Conservation (phyloP, 352 stramenopile species). For the Pythium coloratum region DNA sequence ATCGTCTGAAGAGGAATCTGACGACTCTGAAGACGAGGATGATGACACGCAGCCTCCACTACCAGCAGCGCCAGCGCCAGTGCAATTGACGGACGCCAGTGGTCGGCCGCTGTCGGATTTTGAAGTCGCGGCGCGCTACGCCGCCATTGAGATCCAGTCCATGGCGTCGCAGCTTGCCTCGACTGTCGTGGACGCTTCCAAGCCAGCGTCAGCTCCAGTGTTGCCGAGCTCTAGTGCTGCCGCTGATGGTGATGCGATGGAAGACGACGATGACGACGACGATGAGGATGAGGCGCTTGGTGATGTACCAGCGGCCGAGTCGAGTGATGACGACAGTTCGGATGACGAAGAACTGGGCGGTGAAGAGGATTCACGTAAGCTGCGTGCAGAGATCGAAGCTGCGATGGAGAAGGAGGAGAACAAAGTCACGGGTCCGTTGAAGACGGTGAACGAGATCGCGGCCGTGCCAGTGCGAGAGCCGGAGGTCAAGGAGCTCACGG, state of each 20-base stretch:
- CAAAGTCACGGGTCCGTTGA: conserved; percentile 44
- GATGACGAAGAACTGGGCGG: conserved; percentile 30
- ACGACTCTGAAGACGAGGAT: conserved; percentile 14
- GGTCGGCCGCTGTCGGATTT: conserved; percentile 30
- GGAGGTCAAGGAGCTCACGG: conserved; percentile 59
- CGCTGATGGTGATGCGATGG: conserved; percentile 5
- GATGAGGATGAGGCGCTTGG: conserved; percentile 16
- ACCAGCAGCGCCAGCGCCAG: not conserved
- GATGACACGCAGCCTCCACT: not conserved
- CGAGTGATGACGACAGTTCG: conserved; percentile 24
- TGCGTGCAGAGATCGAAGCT: conserved; percentile 74
- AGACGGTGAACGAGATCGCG: conserved; percentile 66
- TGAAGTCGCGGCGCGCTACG: conserved; percentile 36
- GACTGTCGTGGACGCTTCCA: conserved; percentile 27
- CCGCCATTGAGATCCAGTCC: conserved; percentile 36
- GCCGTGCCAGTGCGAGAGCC: conserved; percentile 59
- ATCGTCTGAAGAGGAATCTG: conserved; percentile 1
- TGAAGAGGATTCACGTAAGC: conserved; percentile 35
- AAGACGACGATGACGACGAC: conserved; percentile 13
- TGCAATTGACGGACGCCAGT: conserved; percentile 13
- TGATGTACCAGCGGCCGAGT: not conserved
- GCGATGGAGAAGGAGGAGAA: conserved; percentile 77
- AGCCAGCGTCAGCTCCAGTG: conserved; percentile 7
- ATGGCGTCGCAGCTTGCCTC: conserved; percentile 30
- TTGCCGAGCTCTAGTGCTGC: not conserved